Base-by-base conservation (phyloP, 805 yeast species). In the Wickerhamiella shivajii region DNA sequence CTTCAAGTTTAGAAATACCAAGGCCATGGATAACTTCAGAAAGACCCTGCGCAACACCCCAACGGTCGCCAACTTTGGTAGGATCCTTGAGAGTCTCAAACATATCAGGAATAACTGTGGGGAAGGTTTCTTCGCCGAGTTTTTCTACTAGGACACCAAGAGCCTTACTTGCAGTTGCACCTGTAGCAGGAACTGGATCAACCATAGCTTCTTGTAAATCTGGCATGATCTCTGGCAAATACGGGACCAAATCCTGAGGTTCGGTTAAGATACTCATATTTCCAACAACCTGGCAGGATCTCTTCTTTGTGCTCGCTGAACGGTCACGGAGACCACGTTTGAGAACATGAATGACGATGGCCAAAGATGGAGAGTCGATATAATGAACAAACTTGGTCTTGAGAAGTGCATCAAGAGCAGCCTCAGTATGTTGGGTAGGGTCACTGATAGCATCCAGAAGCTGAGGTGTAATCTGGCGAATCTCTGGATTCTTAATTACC, bases 111-210 rank as follows among this genome's bases (percentile, higher is more conserved):
- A 90, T 78, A 52, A 90, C 71, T 24, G 71, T 78, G 22, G 98
- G 96, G 81, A 90, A 85, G 45, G 72, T 76, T 29, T 81, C 93
- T 57, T 90, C 99, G 36, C 99, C 99, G 25, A 90, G 64, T 53
- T 85, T 87, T 54, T 90, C 97, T 30, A 92, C 95, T 41, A 90
- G 64, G 0, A 96, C 83, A 45, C 99, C 99, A 33, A 90, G 61
- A 0, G 98, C 98, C 57, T 96, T 74, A 14, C 96, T 85, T 16
- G 97, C 97, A 14, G 95, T 90, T 1, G 97, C 92, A 53, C 97
- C 73, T 0, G 99, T 90, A 26, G 74, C 80, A 20, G 97, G 94
- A 33, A 90, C 98, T 1, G 98, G 98, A 47, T 90, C 99, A 32
- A 92, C 95, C 93, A 90, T 87, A 5, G 97, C 93, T 27, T 69